These are phyloP conservation scores for Wickerhamiella nectarea DNA, from an alignment of 805 yeast genomes.

Conservation along the genomic window DNA sequence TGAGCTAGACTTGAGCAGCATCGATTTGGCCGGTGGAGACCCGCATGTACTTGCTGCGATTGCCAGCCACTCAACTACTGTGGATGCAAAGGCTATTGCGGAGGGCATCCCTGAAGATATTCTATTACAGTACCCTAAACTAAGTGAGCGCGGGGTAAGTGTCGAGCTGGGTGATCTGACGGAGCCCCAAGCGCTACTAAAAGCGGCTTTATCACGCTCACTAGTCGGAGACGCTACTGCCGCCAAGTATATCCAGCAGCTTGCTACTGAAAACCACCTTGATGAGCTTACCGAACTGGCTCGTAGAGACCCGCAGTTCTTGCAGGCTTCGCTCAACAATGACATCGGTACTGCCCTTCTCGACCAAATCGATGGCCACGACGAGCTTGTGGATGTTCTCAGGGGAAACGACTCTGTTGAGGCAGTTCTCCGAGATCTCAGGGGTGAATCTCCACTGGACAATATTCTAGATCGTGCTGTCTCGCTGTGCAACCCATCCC, in stretches of 20 bases:
- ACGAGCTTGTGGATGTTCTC: not conserved
- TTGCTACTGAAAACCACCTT: slow-evolving; percentile 3
- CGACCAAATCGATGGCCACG: not conserved
- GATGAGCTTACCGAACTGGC: slow-evolving; percentile 1
- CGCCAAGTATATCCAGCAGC: not conserved
- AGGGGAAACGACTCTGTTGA: not conserved
- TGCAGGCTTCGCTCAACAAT: not conserved
- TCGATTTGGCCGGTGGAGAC: not conserved
- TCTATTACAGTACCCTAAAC: not conserved
- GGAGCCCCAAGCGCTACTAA: not conserved
- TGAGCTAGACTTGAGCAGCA: not conserved
- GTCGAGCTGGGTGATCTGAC: not conserved
- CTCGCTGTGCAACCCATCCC: not conserved
- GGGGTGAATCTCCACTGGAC: not conserved
- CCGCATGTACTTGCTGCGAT: slow-evolving; percentile 1
- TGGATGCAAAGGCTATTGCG: slow-evolving; percentile 12
- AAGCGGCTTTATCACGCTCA: not conserved
- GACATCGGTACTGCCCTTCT: not conserved
- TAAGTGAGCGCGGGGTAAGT: not conserved
- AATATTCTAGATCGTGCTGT: not conserved
- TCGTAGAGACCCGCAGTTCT: slow-evolving; percentile 2
- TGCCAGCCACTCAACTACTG: slow-evolving; percentile 12
- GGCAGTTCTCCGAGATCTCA: not conserved
- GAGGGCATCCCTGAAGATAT: slow-evolving; percentile 1
- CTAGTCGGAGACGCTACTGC: slow-evolving; percentile 11